Conservation (phyloP, 176 grass and related monocot genomes). For the Eragrostis nindensis region DNA sequence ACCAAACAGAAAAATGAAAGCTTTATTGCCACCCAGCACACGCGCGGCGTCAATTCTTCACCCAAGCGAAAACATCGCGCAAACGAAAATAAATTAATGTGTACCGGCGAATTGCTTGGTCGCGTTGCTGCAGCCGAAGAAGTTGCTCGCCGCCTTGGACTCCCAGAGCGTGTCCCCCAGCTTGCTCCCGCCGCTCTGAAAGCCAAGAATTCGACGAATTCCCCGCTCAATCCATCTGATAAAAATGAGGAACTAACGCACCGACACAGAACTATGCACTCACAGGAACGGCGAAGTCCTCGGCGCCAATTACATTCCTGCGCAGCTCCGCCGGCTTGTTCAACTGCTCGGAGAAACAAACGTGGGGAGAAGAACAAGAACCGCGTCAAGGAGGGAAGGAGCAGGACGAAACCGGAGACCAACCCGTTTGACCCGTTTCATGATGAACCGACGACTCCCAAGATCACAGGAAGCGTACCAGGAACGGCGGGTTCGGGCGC, state of each 20-base stretch:
- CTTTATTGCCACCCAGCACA: slow-evolving; percentile 24
- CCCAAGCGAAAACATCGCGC: slow-evolving; percentile 9
- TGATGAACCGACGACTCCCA: background rate
- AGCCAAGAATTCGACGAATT: slow-evolving; percentile 29
- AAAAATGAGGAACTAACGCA: slow-evolving; percentile 7
- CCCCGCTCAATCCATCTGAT: slow-evolving; percentile 1
- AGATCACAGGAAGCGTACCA: slow-evolving; percentile 33
- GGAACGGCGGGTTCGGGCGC: slow-evolving; percentile 47
- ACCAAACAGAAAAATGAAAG: slow-evolving; percentile 20
- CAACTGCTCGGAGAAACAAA: slow-evolving; percentile 54
- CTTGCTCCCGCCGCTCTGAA: slow-evolving; percentile 69
- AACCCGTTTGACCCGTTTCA: background rate
- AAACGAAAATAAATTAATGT: slow-evolving; percentile 24
- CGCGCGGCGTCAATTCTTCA: slow-evolving; percentile 20
- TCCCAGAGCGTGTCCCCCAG: slow-evolving; percentile 64
- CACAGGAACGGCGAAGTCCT: slow-evolving; percentile 68
- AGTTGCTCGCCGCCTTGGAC: slow-evolving; percentile 58
- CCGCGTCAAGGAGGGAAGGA: slow-evolving; percentile 34
- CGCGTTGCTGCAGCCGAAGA: slow-evolving; percentile 83
- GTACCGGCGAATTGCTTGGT: slow-evolving; percentile 64
- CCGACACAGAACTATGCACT: slow-evolving; percentile 27
- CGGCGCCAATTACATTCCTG: slow-evolving; percentile 55
- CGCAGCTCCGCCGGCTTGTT: slow-evolving; percentile 67
- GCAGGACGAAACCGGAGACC: slow-evolving; percentile 23
- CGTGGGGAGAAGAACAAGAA: slow-evolving; percentile 11